Percentiles rank a stretch among this genome's conserved stretches.
Conservation (phyloP, 1,284 basidiomycete genomes). For the Neotropicomus parvogracilis region DNA sequence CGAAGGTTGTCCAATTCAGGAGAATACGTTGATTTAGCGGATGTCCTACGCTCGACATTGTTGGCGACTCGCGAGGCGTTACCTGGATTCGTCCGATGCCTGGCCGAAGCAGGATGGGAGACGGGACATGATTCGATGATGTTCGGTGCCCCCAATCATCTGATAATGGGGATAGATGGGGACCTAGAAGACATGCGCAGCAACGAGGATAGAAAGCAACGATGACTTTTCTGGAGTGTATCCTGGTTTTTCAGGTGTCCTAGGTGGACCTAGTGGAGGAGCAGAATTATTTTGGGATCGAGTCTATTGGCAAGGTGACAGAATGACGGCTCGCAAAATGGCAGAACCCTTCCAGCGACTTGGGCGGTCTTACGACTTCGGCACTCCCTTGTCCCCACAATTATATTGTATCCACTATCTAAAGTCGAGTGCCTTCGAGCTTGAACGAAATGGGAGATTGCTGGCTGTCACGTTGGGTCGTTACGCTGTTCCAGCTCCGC, state of each 20-base stretch:
- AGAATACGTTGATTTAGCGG: constrained; percentile 1
- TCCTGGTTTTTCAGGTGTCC: background rate
- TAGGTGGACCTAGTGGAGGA: too few species aligned
- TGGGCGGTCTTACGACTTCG: too few species aligned
- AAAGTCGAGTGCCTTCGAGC: too few species aligned
- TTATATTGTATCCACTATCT: too few species aligned
- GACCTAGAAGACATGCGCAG: background rate
- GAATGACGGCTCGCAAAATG: too few species aligned
- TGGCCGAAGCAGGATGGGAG: constrained; percentile 27
- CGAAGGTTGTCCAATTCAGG: constrained; percentile 5
- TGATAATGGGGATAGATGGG: constrained; percentile 19
- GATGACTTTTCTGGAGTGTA: constrained; percentile 10
- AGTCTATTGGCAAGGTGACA: too few species aligned
- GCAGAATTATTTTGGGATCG: too few species aligned
- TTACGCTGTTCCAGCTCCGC: too few species aligned
- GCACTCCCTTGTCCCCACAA: too few species aligned
- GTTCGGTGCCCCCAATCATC: constrained; percentile 28
- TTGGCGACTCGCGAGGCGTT: constrained; percentile 13
- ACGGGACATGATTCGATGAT: constrained; percentile 27
- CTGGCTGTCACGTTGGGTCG: too few species aligned
- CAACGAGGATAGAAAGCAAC: constrained; percentile 20
- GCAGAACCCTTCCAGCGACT: too few species aligned
- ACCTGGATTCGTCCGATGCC: constrained; percentile 21
- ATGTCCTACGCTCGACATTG: constrained; percentile 23
- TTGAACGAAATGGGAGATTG: too few species aligned